phyloP scores from a whole-genome alignment of 306 rosid genomes.

The Quercus aquifolioides region DNA sequence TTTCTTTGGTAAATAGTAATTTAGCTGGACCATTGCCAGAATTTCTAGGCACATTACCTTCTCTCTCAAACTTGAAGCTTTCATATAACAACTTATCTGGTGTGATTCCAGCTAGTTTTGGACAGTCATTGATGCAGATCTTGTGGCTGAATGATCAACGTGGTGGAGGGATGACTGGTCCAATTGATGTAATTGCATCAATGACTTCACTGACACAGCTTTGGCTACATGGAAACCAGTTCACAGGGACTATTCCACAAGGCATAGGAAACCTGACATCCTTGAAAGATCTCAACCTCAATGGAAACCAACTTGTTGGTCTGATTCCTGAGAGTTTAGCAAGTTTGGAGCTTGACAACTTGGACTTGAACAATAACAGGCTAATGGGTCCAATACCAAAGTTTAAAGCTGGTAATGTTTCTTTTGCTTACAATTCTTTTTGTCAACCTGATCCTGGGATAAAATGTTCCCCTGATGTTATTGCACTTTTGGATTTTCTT shows the following conservation, averaged over 20 bases:
- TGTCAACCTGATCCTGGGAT: slow-evolving; percentile 60
- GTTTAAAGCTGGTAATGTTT: slow-evolving; percentile 49
- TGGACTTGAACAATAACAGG: slow-evolving; percentile 65
- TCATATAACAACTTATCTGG: slow-evolving; percentile 55
- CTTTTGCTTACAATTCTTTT: slow-evolving; percentile 51
- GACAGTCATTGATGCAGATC: slow-evolving; percentile 59
- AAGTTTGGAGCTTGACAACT: slow-evolving; percentile 49
- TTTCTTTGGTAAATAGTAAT: slow-evolving; percentile 54
- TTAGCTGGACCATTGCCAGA: slow-evolving; percentile 69
- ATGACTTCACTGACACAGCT: slow-evolving; percentile 57
- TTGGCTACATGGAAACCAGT: slow-evolving; percentile 84
- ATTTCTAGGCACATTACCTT: slow-evolving; percentile 57
- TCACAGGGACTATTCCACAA: slow-evolving; percentile 60
- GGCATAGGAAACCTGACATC: slow-evolving; percentile 57
- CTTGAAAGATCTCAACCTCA: slow-evolving; percentile 70
- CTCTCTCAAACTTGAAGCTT: slow-evolving; percentile 58
- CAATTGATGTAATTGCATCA: slow-evolving; percentile 54
- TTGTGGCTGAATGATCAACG: slow-evolving; percentile 80
- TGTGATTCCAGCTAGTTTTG: slow-evolving; percentile 51
- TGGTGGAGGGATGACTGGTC: slow-evolving; percentile 56
- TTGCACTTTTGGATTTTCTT: slow-evolving; percentile 58
- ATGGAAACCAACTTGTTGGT: slow-evolving; percentile 67
- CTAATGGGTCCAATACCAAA: slow-evolving; percentile 76
- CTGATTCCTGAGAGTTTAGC: slow-evolving; percentile 54
- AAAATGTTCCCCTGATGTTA: slow-evolving; percentile 56